phyloP scores from a whole-genome alignment of 805 yeast species.

The Zygotorulaspora florentina region DNA sequence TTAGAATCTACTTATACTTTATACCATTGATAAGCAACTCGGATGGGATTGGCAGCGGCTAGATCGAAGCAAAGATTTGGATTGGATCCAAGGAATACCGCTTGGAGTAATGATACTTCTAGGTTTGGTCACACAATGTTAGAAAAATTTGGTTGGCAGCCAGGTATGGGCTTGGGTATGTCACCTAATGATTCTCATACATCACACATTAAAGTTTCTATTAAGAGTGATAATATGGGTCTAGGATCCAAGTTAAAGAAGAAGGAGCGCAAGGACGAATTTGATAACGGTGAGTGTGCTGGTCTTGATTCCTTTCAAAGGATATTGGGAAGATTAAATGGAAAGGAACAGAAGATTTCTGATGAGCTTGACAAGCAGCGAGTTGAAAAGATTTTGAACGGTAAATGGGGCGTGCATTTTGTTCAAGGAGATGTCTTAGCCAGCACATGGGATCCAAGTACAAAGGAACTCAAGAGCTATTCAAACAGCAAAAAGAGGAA shows the following conservation, averaged over 20 bases:
- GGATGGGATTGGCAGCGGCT: slow-evolving; percentile 79
- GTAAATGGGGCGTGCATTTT: slow-evolving; percentile 85
- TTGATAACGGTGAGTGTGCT: slow-evolving; percentile 77
- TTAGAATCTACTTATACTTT: neutral
- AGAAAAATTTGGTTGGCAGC: slow-evolving; percentile 83
- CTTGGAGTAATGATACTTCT: slow-evolving; percentile 82
- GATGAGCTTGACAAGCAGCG: slow-evolving; percentile 66
- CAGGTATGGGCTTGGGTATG: slow-evolving; percentile 84
- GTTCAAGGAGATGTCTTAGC: slow-evolving; percentile 77
- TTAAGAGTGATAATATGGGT: slow-evolving; percentile 82
- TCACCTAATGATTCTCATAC: slow-evolving; percentile 47
- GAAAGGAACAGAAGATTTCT: slow-evolving; percentile 64
- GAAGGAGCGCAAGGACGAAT: slow-evolving; percentile 57
- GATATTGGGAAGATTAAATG: slow-evolving; percentile 82
- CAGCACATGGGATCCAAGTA: slow-evolving; percentile 76
- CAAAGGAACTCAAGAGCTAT: slow-evolving; percentile 35
- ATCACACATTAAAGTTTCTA: slow-evolving; percentile 73
- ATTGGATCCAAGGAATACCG: slow-evolving; percentile 86
- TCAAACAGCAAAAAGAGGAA: slow-evolving; percentile 29
- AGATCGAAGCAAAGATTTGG: slow-evolving; percentile 83
- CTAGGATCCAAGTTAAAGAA: slow-evolving; percentile 77
- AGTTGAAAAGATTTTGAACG: slow-evolving; percentile 66
- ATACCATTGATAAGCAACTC: neutral
- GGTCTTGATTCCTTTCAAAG: slow-evolving; percentile 93
- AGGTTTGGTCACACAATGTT: slow-evolving; percentile 87